Evolutionary conservation across 805 yeast species (phyloP), one percentile per base, ranked within the genome.

Genomic region (Teunomyces pallodes): DNA sequence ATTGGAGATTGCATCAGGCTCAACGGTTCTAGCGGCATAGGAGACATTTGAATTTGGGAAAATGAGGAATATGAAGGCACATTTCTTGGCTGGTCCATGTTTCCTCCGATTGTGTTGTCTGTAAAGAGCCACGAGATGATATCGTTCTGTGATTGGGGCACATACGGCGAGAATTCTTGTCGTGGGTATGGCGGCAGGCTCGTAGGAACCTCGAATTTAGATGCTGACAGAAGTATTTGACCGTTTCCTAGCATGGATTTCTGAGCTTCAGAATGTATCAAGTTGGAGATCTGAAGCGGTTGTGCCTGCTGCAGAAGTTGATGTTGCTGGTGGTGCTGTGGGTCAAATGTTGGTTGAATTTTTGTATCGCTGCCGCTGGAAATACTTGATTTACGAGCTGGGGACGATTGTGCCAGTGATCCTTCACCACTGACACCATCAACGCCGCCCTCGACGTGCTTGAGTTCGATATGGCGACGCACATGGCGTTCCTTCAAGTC

Each of bases 401-500:
- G 30, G 6, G 41, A 38, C 27, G 41, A 24, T 13, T 20, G 9
- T 9, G 30, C 16, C 14, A 26, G 41, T 3, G 17, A 38, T 14
- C 30, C 30, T 6, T 24, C 30, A 12, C 10, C 16, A 16, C 9
- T 38, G 30, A 26, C 9, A 7, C 12, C 6, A 10, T 38, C 41
- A 20, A 20, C 6, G 5, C 30, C 28, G 14, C 41, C 41, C 3
- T 26, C 41, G 3, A 26, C 4, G 9, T 38, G 41, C n/a, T 38
- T 38, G 14, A 38, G 41, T 38, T 54, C 57, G 10, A 57, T 47
- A 49, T 70, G 75, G 20, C 75, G 50, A 46, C 58, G 61, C 16
- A 54, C 52, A 49, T 74, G 77, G 29, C 77, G 49, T 35, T 72
- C 77, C 26, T 75, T 68, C 40, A 84, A 64, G 58, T 84, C 90